Percentiles rank a stretch among this genome's conserved stretches.
Conservation (phyloP, 495 filamentous ascomycete species). For the Trichoderma virens region DNA sequence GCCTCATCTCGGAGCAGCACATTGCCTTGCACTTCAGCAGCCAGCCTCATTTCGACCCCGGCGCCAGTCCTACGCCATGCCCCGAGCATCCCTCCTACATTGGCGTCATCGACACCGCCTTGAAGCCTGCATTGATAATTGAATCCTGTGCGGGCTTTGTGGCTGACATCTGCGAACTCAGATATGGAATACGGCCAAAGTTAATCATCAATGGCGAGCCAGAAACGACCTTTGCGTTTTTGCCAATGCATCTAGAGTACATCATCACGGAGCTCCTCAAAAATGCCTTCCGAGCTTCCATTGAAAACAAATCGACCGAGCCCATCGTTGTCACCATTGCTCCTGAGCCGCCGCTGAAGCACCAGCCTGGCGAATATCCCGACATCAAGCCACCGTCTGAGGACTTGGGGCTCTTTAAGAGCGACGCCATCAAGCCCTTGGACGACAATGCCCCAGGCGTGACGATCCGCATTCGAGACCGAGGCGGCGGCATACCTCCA, state of each 20-base stretch:
- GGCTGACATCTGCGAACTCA: conserved; percentile 90
- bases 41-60: conserved; percentile 54
- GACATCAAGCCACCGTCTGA: conserved; percentile 62
- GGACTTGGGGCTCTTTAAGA: conserved; percentile 36
- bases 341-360: conserved; percentile 55
- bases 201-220: conserved; percentile 76
- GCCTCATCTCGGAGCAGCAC: conserved; percentile 93
- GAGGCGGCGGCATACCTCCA: conserved; percentile 85
- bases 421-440: conserved; percentile 44
- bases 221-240: conserved; percentile 75
- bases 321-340: conserved; percentile 90
- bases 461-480: conserved; percentile 89
- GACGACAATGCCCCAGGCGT: conserved; percentile 70
- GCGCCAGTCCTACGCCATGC: conserved; percentile 34
- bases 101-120: conserved; percentile 90
- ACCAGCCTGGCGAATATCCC: conserved; percentile 47
- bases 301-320: conserved; percentile 70
- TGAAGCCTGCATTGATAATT: conserved; percentile 74
- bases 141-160: conserved; percentile 81
- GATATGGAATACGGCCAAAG: conserved; percentile 81
- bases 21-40: conserved; percentile 85
- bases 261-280: conserved; percentile 94
- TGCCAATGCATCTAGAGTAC: conserved; percentile 94
- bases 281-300: conserved; percentile 88
- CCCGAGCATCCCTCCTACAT: conserved; percentile 64